phyloP scores from a whole-genome alignment of 2,329 filamentous ascomycete species.

The Gaeumannomyces sp. region DNA sequence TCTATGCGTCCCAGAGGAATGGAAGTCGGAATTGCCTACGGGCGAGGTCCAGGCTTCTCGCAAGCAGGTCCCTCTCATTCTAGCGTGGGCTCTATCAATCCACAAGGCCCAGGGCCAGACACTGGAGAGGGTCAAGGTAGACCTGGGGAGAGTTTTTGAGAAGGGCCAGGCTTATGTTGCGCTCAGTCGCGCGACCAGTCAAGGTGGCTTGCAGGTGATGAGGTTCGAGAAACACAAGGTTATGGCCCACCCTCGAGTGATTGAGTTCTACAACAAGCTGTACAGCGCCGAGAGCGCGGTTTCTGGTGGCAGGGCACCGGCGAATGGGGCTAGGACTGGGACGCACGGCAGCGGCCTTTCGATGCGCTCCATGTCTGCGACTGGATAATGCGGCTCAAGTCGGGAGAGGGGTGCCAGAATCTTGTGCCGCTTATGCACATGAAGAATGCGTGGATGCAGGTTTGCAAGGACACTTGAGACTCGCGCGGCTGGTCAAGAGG shows the following conservation, averaged over 20 bases:
- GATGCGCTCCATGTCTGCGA: neutral
- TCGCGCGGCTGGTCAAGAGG: neutral
- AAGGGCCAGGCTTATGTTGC: slow-evolving; percentile 98
- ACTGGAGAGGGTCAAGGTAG: slow-evolving; percentile 86
- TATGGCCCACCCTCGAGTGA: slow-evolving; percentile 85
- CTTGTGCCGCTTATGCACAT: neutral
- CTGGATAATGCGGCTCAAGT: neutral
- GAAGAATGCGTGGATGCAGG: neutral
- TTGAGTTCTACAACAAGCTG: slow-evolving; percentile 78
- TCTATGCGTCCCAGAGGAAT: slow-evolving; percentile 79
- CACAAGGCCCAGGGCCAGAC: slow-evolving; percentile 98
- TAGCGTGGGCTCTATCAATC: slow-evolving; percentile 95
- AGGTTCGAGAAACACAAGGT: slow-evolving; percentile 87
- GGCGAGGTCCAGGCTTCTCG: slow-evolving; percentile 89
- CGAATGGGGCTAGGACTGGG: neutral
- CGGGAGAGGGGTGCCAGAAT: too few relatives aligned
- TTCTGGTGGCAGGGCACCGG: slow-evolving; percentile 15
- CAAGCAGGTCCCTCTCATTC: slow-evolving; percentile 75
- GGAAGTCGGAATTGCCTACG: slow-evolving; percentile 96
- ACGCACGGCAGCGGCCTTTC: neutral
- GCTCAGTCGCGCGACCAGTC: slow-evolving; percentile 82
- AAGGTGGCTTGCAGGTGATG: slow-evolving; percentile 80
- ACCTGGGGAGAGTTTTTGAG: slow-evolving; percentile 87
- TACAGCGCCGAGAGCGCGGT: slow-evolving; percentile 57
- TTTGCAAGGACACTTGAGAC: too few relatives aligned